Percentiles rank a stretch among this genome's conserved stretches.
phyloP scores from a whole-genome alignment of 1,284 basidiomycete genomes.

The Entoloma clypeatum region DNA sequence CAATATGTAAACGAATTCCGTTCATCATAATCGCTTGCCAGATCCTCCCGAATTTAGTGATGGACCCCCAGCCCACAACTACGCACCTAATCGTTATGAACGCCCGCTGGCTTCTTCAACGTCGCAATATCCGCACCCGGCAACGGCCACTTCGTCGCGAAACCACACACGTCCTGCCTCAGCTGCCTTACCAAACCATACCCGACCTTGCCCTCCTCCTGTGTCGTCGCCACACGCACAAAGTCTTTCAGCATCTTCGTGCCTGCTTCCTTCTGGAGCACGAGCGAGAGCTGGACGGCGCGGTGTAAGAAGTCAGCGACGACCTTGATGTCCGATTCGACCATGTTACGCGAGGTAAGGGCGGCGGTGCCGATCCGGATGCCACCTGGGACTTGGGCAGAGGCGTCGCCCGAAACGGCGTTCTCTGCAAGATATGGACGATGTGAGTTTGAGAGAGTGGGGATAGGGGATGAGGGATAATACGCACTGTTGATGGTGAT shows the following conservation, averaged over 20 bases:
- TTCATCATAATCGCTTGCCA: too few relatives aligned
- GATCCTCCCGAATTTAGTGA: too few relatives aligned
- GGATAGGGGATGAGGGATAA: conserved; percentile 1
- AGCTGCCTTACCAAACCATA: conserved; percentile 70
- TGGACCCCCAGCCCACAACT: too few relatives aligned
- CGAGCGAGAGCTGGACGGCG: conserved; percentile 82
- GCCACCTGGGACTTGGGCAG: conserved; percentile 95
- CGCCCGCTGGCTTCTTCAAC: conserved; percentile 62
- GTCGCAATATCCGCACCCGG: conserved; percentile 80
- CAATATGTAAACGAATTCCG: too few relatives aligned
- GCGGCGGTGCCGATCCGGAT: conserved; percentile 96
- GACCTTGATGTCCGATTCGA: conserved; percentile 79
- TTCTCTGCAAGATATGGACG: conserved; percentile 60
- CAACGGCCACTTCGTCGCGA: conserved; percentile 87
- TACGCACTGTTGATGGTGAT: conserved; percentile 91
- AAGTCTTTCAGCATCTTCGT: conserved; percentile 97
- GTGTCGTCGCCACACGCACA: conserved; percentile 73
- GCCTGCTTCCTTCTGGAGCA: conserved; percentile 92
- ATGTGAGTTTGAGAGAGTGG: conserved; percentile 1
- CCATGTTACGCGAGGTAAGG: conserved; percentile 93
- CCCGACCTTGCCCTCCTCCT: conserved; percentile 70
- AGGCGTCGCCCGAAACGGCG: conserved; percentile 93
- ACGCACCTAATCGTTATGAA: conserved; percentile 47
- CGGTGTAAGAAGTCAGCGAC: conserved; percentile 94
- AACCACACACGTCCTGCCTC: conserved; percentile 70